A percentile compares a stretch with the other conserved stretches of the same genome.
These are phyloP conservation scores for Miamiensis avidus DNA, from an alignment of 169 alveolate genomes.

Conservation along the genomic window DNA sequence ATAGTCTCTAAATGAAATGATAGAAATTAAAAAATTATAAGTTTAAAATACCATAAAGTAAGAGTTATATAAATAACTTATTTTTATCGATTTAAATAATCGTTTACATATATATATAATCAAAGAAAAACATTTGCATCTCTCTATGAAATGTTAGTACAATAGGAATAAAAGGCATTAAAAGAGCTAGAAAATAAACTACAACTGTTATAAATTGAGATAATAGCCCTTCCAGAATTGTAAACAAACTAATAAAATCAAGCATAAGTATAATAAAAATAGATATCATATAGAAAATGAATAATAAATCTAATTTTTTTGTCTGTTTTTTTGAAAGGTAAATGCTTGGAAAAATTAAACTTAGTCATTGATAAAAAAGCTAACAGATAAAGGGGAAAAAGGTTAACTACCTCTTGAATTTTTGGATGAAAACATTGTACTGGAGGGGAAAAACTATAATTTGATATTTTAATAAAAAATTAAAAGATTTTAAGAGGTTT, in stretches of 20 bases:
- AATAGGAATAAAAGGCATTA: neutral
- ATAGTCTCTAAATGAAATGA: too few relatives aligned
- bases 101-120: too few relatives aligned
- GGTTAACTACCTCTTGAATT: neutral
- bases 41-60: neutral
- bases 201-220: neutral
- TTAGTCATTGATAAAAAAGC: neutral
- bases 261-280: neutral
- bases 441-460: neutral
- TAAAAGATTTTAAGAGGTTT: neutral
- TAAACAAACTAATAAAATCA: neutral
- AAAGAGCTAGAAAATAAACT: neutral
- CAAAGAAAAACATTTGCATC: too few relatives aligned
- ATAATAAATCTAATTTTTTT: too few relatives aligned
- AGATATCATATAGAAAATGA: too few relatives aligned
- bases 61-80: too few relatives aligned
- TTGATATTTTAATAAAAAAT: too few relatives aligned
- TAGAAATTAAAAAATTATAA: too few relatives aligned
- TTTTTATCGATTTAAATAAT: too few relatives aligned
- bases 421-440: neutral
- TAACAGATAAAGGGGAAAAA: neutral
- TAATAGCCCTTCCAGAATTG: neutral
- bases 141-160: too few relatives aligned
- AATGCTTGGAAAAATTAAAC: neutral
- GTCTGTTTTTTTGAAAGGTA: neutral